Percentiles rank a stretch among this genome's conserved stretches.
Evolutionary conservation across 2,329 filamentous ascomycete genomes (phyloP).

Genomic region (Thielaviopsis euricoi): DNA sequence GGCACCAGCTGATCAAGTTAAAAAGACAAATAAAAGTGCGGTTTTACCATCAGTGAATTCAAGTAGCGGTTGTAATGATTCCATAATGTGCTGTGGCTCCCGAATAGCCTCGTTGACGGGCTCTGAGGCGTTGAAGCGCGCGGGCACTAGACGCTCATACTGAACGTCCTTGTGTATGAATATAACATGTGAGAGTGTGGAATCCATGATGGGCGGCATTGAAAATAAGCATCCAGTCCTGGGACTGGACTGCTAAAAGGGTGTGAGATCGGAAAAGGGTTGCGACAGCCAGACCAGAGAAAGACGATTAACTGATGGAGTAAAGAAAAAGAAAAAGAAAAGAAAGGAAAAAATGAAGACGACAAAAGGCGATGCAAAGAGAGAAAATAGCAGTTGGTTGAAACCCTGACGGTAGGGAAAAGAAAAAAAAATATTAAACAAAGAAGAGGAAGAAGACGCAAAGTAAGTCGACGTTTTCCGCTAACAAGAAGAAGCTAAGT

Average conservation of each 20-base stretch:
- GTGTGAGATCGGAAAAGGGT: not conserved
- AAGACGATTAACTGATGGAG: not conserved
- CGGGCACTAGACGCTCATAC: constrained; percentile 27
- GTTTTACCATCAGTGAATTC: constrained; percentile 38
- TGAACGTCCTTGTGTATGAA: constrained; percentile 40
- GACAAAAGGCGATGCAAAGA: not conserved
- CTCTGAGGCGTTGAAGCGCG: constrained; percentile 15
- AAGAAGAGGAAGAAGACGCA: too few relatives aligned
- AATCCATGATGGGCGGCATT: constrained; percentile 34
- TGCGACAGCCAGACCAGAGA: constrained; percentile 1
- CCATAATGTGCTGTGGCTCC: constrained; percentile 24
- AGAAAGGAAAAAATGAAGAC: too few relatives aligned
- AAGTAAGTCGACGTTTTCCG: not conserved
- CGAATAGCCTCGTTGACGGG: constrained; percentile 18
- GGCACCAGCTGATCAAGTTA: too few relatives aligned
- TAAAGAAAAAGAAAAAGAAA: not conserved
- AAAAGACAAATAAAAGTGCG: too few relatives aligned
- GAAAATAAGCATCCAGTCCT: constrained; percentile 41
- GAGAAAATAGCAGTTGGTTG: too few relatives aligned
- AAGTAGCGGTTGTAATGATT: constrained; percentile 33
- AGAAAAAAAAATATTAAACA: too few relatives aligned
- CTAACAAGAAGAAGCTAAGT: not conserved
- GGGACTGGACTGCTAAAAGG: constrained; percentile 34
- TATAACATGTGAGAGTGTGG: constrained; percentile 39
- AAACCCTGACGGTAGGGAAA: too few relatives aligned